Evolutionary conservation across 306 rosid genomes (phyloP).

Genomic region (Delonix regia): DNA sequence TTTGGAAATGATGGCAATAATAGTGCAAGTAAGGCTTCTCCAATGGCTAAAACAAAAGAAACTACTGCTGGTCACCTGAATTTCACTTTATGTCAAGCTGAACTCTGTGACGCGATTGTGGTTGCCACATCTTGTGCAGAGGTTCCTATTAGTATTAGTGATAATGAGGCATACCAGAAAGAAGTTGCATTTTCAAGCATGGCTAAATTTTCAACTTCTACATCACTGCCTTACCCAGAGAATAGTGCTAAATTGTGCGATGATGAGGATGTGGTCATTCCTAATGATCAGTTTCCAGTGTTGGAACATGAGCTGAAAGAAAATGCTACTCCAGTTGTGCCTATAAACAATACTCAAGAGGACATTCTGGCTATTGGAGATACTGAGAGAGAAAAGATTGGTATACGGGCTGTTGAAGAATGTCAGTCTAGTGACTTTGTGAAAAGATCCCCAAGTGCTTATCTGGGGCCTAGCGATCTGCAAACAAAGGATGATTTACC

Average conservation of each 20-base stretch:
- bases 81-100: slow-evolving; percentile 35
- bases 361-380: slow-evolving; percentile 45
- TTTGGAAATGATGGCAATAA: slow-evolving; percentile 34
- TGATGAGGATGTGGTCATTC: slow-evolving; percentile 42
- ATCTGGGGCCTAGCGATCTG: slow-evolving; percentile 48
- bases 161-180: slow-evolving; percentile 42
- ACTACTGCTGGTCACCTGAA: slow-evolving; percentile 34
- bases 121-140: slow-evolving; percentile 44
- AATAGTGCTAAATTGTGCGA: slow-evolving; percentile 39
- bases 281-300: slow-evolving; percentile 40
- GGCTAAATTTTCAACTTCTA: slow-evolving; percentile 33
- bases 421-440: slow-evolving; percentile 40
- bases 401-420: slow-evolving; percentile 42
- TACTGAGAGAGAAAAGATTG: slow-evolving; percentile 41
- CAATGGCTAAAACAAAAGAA: slow-evolving; percentile 50
- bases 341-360: slow-evolving; percentile 36
- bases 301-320: slow-evolving; percentile 45
- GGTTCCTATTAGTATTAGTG: slow-evolving; percentile 43
- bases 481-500: slow-evolving; percentile 50
- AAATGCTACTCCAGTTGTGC: slow-evolving; percentile 39
- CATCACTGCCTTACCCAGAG: slow-evolving; percentile 44
- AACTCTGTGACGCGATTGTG: slow-evolving; percentile 43
- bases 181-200: slow-evolving; percentile 40
- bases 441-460: slow-evolving; percentile 42
- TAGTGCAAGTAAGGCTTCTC: slow-evolving; percentile 39